A percentile compares a stretch with the other conserved stretches of the same genome.
Conservation (phyloP, 179 eudicot species). For the Amaranthus tricolor region DNA sequence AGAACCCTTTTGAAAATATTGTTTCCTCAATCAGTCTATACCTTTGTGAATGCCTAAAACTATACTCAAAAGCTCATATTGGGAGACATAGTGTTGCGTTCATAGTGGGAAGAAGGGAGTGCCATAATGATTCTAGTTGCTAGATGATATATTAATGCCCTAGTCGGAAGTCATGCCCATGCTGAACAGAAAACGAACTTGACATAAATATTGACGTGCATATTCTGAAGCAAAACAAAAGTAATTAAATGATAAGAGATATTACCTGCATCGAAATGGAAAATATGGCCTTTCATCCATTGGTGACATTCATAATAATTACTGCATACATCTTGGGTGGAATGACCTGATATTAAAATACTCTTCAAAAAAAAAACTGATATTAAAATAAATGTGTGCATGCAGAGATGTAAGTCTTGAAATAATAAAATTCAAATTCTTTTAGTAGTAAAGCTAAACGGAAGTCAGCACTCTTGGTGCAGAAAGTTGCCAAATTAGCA, state of each 20-base stretch:
- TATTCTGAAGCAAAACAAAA: constrained; percentile 1
- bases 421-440: background rate
- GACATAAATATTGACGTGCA: too few species aligned
- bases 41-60: too few species aligned
- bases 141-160: too few species aligned
- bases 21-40: too few species aligned
- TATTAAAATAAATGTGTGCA: background rate
- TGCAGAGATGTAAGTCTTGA: background rate
- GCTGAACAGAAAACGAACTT: too few species aligned
- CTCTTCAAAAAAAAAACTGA: background rate
- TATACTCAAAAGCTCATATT: too few species aligned
- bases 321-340: background rate
- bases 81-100: too few species aligned
- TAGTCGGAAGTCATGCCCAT: too few species aligned
- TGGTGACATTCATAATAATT: background rate
- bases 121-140: too few species aligned
- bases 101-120: too few species aligned
- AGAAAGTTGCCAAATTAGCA: background rate
- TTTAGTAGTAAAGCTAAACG: background rate
- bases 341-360: background rate
- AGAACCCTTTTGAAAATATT: too few species aligned
- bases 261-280: background rate
- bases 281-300: background rate
- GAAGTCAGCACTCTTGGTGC: background rate
- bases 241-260: background rate